A percentile compares a stretch with the other conserved stretches of the same genome.
These are phyloP conservation scores for Incumbomyces lentus DNA, from an alignment of 2,329 filamentous ascomycete genomes.

Conservation along the genomic window DNA sequence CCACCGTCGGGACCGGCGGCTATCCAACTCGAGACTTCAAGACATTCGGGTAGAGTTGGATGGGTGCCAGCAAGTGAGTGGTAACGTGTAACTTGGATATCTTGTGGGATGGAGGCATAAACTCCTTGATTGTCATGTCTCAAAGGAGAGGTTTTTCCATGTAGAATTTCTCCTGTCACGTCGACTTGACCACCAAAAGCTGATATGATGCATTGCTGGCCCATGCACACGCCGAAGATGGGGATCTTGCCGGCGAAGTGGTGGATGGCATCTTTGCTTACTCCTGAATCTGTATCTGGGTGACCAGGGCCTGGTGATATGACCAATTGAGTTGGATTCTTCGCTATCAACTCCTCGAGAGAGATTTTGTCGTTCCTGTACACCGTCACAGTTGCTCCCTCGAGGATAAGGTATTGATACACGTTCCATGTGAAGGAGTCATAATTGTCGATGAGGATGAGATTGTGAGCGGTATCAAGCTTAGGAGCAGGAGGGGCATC, in stretches of 20 bases:
- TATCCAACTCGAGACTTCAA: conserved; percentile 89
- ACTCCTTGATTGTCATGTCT: conserved; percentile 87
- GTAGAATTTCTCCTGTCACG: conserved; percentile 89
- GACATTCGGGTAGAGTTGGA: conserved; percentile 68
- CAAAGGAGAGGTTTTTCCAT: conserved; percentile 90
- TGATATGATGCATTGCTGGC: conserved; percentile 95
- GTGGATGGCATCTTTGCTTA: conserved; percentile 83
- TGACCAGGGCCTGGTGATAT: conserved; percentile 93
- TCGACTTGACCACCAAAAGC: conserved; percentile 84
- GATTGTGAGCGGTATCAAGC: conserved; percentile 71
- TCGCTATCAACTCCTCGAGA: conserved; percentile 68
- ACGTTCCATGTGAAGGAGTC: conserved; percentile 99
- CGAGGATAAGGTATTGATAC: conserved; percentile 95
- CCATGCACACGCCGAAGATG: conserved; percentile 97
- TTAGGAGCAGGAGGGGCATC: conserved; percentile 65
- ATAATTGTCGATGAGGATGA: conserved; percentile 96
- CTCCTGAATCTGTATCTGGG: conserved; percentile 78
- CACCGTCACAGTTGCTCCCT: conserved; percentile 82
- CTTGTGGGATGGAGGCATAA: conserved; percentile 68
- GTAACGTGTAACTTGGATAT: conserved; percentile 82
- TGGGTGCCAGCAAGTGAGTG: conserved; percentile 92
- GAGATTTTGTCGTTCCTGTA: conserved; percentile 87
- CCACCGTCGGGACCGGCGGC: conserved; percentile 61
- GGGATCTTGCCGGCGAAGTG: conserved; percentile 92
- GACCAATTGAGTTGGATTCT: conserved; percentile 85